These are phyloP conservation scores for Cinnamomum chago DNA, from an alignment of 164 flowering plant genomes.

Conservation along the genomic window DNA sequence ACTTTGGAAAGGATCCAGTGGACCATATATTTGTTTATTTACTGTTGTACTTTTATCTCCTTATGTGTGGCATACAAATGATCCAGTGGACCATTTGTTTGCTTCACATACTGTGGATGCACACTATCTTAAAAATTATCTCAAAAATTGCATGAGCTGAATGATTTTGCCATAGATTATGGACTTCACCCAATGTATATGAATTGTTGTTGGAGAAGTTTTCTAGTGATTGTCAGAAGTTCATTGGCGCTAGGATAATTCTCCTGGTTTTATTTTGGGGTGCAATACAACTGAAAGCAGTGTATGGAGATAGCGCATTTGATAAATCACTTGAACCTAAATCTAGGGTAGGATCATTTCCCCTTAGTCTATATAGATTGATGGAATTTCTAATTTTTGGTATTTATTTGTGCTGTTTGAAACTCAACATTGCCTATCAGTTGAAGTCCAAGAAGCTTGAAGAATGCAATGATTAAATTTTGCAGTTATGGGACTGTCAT, in stretches of 20 bases:
- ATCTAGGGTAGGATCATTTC: background rate
- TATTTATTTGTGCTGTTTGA: constrained; percentile 15
- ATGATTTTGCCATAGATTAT: background rate
- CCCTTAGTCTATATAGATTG: background rate
- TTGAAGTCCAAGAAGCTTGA: constrained; percentile 17
- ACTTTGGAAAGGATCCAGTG: background rate
- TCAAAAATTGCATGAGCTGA: background rate
- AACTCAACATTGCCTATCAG: constrained; percentile 17
- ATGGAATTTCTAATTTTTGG: constrained; percentile 1
- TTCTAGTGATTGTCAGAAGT: background rate
- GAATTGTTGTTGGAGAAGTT: too few relatives aligned
- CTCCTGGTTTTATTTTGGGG: background rate
- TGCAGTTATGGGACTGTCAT: constrained; percentile 13
- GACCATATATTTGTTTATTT: background rate
- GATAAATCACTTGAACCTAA: background rate
- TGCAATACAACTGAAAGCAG: background rate
- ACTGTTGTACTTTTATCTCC: background rate
- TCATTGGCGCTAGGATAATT: background rate
- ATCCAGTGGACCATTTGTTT: background rate
- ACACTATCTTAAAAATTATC: background rate
- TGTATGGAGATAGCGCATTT: background rate
- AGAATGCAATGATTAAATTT: constrained; percentile 6
- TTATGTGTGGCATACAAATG: background rate
- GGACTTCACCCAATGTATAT: background rate
- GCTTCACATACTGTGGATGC: background rate